phyloP scores from a whole-genome alignment of 768 basidiomycete species.

The Suillus occidentalis region DNA sequence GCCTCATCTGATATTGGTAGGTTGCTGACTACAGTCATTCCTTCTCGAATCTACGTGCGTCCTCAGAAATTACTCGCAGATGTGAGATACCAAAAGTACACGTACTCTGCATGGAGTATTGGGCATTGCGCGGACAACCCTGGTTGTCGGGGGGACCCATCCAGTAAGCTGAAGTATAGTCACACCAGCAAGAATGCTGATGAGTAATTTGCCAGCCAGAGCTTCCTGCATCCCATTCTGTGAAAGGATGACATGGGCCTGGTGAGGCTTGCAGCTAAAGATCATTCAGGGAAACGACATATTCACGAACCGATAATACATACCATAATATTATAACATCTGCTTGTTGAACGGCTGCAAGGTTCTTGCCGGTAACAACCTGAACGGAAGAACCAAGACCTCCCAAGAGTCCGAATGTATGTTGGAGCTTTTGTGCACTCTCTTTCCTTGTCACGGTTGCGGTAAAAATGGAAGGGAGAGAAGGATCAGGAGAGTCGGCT shows the following conservation, averaged over 20 bases:
- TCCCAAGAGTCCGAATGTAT: slow-evolving; percentile 59
- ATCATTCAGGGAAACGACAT: slow-evolving; percentile 3
- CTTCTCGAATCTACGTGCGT: slow-evolving; percentile 83
- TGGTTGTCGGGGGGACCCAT: slow-evolving; percentile 76
- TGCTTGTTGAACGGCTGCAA: slow-evolving; percentile 65
- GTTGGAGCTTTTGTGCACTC: slow-evolving; percentile 64
- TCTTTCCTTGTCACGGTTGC: slow-evolving; percentile 85
- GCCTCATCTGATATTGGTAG: slow-evolving; percentile 49
- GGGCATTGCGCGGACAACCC: slow-evolving; percentile 95
- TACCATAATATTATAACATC: slow-evolving; percentile 92
- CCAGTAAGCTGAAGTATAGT: slow-evolving; percentile 77
- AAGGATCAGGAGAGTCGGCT: slow-evolving; percentile 53
- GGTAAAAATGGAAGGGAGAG: slow-evolving; percentile 76
- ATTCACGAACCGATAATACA: slow-evolving; percentile 20
- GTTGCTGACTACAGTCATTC: slow-evolving; percentile 93
- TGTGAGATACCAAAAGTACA: not conserved
- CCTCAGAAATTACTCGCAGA: not conserved
- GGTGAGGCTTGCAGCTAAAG: slow-evolving; percentile 89
- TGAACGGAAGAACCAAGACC: slow-evolving; percentile 66
- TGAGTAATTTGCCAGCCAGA: slow-evolving; percentile 84
- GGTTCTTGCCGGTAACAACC: slow-evolving; percentile 67
- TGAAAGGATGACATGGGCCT: slow-evolving; percentile 71
- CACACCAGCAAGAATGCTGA: slow-evolving; percentile 97
- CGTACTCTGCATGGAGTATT: slow-evolving; percentile 94
- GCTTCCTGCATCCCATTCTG: slow-evolving; percentile 81